These are phyloP conservation scores for Rhynchospora pubera DNA, from an alignment of 176 grass and related monocot species.

Conservation along the genomic window DNA sequence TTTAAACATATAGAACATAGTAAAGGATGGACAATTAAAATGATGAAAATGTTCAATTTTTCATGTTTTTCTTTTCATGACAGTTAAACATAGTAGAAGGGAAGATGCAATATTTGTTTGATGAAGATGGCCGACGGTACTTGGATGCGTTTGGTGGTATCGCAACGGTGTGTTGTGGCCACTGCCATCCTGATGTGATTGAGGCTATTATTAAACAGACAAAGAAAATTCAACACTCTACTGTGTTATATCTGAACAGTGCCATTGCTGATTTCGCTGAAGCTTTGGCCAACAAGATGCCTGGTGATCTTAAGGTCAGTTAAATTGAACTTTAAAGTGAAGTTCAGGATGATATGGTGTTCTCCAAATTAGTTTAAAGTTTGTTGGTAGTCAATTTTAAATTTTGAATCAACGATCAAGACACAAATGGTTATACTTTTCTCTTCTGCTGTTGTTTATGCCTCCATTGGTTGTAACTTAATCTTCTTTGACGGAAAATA, in stretches of 20 bases:
- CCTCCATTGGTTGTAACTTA: neutral
- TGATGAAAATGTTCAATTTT: neutral
- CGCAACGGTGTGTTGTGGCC: conserved; percentile 80
- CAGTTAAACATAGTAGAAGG: conserved; percentile 96
- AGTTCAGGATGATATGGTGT: neutral
- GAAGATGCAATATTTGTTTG: conserved; percentile 86
- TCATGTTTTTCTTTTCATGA: neutral
- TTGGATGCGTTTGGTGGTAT: conserved; percentile 89
- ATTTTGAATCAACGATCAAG: neutral
- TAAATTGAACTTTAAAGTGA: neutral
- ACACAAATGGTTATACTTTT: neutral
- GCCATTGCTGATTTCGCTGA: conserved; percentile 90
- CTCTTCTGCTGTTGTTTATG: neutral
- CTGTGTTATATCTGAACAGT: conserved; percentile 79
- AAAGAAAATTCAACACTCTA: conserved; percentile 81
- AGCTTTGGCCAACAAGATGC: conserved; percentile 76
- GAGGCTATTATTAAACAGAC: conserved; percentile 74
- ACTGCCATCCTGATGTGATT: conserved; percentile 85
- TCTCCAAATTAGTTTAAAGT: neutral
- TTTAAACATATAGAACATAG: neutral
- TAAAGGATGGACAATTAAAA: too few relatives aligned
- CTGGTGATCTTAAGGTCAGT: conserved; percentile 71
- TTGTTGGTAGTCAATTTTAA: neutral
- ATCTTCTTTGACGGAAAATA: too few relatives aligned
- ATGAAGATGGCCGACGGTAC: conserved; percentile 80